Evolutionary conservation across 257 asterid species (phyloP), one percentile per base, ranked within the genome.

Genomic region (Przewalskia tangutica): DNA sequence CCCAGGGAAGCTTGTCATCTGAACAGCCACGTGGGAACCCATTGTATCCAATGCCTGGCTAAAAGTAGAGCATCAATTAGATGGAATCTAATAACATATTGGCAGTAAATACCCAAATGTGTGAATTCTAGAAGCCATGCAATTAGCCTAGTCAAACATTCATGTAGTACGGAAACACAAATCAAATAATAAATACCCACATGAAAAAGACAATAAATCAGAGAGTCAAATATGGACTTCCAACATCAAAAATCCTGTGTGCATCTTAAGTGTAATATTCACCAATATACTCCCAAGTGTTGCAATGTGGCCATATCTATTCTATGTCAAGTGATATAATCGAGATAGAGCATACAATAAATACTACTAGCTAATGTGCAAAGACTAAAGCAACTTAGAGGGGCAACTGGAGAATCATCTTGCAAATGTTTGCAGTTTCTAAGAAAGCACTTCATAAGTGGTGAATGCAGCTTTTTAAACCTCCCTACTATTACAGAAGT

Each of bases 1-100:
- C 91, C 98, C 98, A 95, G 2, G 98, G 97, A 83, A 95, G 95
- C 89, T 90, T 91, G 88, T 95, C 97, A 82, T 95, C 97, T 1
- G 98, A 89, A 87, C 98, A 95, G 55, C 98, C 98, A 81, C 98
- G 93, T 77, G 98, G 98, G 82, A 95, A 95, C 38, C 98, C 98
- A 85, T 95, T 95, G 92, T 93, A 95, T 84, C 98, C 98, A 79
- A 95, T 95, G 83, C 98, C 97, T 95, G 78, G 55, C 50, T 34
- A 46, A 50, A 60, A 66, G 40, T 68, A 42, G 79, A 48, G 42
- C 77, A 63, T 81, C 82, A 80, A 85, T 42, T 82, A 48, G 79
- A 83, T 64, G 60, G 51, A 83, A 79, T 7, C 48, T 42, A 16
- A 80, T 23, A 82, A 55, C 83, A 48, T 65, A 34, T 62, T 85